phyloP scores from a whole-genome alignment of 202 grass and related monocot genomes.

The Setaria viridis region DNA sequence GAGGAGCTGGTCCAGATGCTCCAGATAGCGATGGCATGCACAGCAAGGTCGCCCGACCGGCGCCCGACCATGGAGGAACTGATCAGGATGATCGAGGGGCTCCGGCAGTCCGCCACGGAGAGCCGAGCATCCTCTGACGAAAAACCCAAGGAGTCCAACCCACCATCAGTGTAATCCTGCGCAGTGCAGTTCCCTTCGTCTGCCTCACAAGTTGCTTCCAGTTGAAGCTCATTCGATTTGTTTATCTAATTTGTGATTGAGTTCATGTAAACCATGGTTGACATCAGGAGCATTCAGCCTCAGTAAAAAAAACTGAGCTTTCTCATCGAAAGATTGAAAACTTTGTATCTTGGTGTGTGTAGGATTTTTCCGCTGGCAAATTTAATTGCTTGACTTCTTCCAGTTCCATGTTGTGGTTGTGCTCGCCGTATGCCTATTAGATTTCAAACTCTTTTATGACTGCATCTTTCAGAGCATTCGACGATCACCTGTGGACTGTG shows the following conservation, averaged over 20 bases:
- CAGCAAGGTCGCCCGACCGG: conserved; percentile 58
- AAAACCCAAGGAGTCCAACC: conserved; percentile 58
- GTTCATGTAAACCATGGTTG: conserved; percentile 39
- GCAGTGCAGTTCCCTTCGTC: not conserved
- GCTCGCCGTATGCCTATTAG: not conserved
- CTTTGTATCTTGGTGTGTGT: conserved; percentile 17
- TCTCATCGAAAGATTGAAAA: conserved; percentile 14
- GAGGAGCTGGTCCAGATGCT: conserved; percentile 95
- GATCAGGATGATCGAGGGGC: conserved; percentile 86
- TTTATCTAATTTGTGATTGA: conserved; percentile 52
- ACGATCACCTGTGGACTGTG: not conserved
- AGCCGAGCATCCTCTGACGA: conserved; percentile 67
- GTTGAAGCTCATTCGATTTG: conserved; percentile 39
- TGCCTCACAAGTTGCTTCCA: conserved; percentile 10
- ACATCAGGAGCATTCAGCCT: conserved; percentile 30
- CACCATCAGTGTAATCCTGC: conserved; percentile 32
- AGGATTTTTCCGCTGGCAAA: conserved; percentile 10
- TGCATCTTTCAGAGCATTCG: not conserved
- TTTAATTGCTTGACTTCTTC: not conserved
- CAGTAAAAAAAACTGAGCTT: conserved; percentile 9
- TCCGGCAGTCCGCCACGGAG: conserved; percentile 62
- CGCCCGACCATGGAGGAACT: conserved; percentile 85
- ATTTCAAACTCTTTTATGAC: not conserved
- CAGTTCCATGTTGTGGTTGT: not conserved
- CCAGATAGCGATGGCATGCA: conserved; percentile 90